Conservation (phyloP, 306 rosid genomes). For the Citrullus mucosospermus region DNA sequence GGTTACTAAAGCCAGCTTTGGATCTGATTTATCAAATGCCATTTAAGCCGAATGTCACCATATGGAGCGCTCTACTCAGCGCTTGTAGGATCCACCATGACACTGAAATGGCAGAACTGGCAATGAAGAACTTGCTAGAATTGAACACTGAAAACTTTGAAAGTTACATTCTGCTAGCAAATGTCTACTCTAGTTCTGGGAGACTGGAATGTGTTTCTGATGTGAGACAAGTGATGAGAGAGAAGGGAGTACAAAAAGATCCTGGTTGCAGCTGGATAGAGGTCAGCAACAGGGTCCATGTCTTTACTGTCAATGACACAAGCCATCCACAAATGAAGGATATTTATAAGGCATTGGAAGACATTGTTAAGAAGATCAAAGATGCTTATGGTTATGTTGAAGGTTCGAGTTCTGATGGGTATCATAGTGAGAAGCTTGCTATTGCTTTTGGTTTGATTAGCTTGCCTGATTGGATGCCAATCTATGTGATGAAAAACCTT, state of each 20-base stretch:
- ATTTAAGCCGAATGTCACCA: conserved; percentile 33
- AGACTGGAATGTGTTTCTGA: conserved; percentile 33
- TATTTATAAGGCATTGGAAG: conserved; percentile 28
- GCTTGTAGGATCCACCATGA: conserved; percentile 40
- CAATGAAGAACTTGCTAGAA: conserved; percentile 30
- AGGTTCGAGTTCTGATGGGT: conserved; percentile 14
- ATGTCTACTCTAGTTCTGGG: conserved; percentile 29
- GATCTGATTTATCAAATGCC: conserved; percentile 38
- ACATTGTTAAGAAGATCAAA: conserved; percentile 34
- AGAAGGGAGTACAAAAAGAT: conserved; percentile 33
- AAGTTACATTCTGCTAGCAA: conserved; percentile 44
- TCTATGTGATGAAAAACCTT: conserved; percentile 46
- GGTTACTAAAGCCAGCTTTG: conserved; percentile 35
- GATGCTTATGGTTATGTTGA: conserved; percentile 26
- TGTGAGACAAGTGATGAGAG: conserved; percentile 38
- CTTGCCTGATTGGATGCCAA: conserved; percentile 44
- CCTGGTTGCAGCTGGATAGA: conserved; percentile 63
- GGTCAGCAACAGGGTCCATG: conserved; percentile 41
- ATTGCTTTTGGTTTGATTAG: conserved; percentile 45
- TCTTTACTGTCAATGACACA: conserved; percentile 46
- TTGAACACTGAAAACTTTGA: conserved; percentile 32
- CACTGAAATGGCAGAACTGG: conserved; percentile 35
- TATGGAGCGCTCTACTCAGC: conserved; percentile 43
- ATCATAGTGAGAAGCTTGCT: conserved; percentile 48
- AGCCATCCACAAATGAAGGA: conserved; percentile 42